Evolutionary conservation across 495 filamentous ascomycete genomes (phyloP).

Genomic region (Mytilinidion resinicola): DNA sequence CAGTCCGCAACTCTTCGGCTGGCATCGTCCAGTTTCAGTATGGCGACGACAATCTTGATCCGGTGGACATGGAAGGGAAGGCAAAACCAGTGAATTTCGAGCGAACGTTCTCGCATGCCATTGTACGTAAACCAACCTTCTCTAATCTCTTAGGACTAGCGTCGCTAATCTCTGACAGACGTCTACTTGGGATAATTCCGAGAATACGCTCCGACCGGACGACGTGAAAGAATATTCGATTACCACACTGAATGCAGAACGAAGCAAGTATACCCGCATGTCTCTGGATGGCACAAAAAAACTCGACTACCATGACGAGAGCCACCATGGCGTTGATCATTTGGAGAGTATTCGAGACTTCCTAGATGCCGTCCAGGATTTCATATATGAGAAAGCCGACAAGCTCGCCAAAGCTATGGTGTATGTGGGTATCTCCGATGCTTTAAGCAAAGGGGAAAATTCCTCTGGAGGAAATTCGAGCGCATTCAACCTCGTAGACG

Average conservation of each 20-base stretch:
- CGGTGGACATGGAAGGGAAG: conserved; percentile 93
- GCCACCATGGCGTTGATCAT: conserved; percentile 68
- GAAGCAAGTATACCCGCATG: conserved; percentile 56
- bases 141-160: neutral
- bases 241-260: conserved; percentile 57
- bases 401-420: conserved; percentile 40
- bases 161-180: neutral
- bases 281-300: conserved; percentile 14
- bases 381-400: conserved; percentile 54
- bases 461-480: conserved; percentile 5
- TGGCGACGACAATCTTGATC: conserved; percentile 90
- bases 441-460: neutral
- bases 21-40: conserved; percentile 94
- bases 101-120: conserved; percentile 80
- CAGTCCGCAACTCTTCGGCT: conserved; percentile 79
- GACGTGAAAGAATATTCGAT: conserved; percentile 64
- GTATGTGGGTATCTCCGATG: conserved; percentile 11
- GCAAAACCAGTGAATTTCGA: conserved; percentile 91
- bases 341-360: conserved; percentile 79
- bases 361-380: conserved; percentile 66
- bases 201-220: conserved; percentile 60
- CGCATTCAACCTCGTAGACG: conserved; percentile 41
- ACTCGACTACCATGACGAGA: conserved; percentile 58
- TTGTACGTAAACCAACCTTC: conserved; percentile 37
- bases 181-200: conserved; percentile 71